These are phyloP conservation scores for Aspergillus pseudoterreus DNA, from an alignment of 2,329 filamentous ascomycete species.

Conservation along the genomic window DNA sequence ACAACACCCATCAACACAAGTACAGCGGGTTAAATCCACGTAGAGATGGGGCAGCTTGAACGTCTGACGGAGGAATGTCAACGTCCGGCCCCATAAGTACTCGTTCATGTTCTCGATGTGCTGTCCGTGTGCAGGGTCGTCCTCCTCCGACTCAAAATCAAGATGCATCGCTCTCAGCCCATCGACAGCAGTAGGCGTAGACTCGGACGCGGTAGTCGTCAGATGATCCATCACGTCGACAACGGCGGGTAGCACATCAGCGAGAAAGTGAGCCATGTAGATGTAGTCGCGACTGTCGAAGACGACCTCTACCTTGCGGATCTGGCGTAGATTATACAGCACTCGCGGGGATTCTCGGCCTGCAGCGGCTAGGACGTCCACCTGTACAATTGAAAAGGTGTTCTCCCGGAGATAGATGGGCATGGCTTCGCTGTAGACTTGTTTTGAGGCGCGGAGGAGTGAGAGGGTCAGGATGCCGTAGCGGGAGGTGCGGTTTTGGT, in stretches of 20 bases:
- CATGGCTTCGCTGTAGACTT: conserved; percentile 16
- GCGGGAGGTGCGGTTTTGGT: conserved; percentile 2
- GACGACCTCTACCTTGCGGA: conserved; percentile 17
- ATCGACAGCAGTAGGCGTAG: background rate
- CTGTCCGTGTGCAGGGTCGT: conserved; percentile 5
- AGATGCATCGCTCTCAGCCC: background rate
- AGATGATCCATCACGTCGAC: background rate
- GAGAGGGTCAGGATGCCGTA: conserved; percentile 14
- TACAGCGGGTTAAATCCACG: conserved; percentile 16
- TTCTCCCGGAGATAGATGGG: conserved; percentile 19
- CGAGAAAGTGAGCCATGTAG: conserved; percentile 11
- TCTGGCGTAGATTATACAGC: conserved; percentile 9
- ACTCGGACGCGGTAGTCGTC: background rate
- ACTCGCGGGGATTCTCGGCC: conserved; percentile 8
- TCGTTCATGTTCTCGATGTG: conserved; percentile 16
- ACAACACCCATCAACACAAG: conserved; percentile 17
- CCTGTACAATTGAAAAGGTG: conserved; percentile 18
- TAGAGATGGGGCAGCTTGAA: conserved; percentile 14
- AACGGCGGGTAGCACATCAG: background rate
- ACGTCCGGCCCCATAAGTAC: conserved; percentile 19
- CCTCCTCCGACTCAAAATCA: background rate
- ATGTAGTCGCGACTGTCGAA: conserved; percentile 19
- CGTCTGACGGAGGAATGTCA: conserved; percentile 19
- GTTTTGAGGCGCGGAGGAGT: conserved; percentile 13
- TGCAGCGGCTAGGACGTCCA: conserved; percentile 13